Percentiles rank a stretch among this genome's conserved stretches.
phyloP scores from a whole-genome alignment of 768 basidiomycete genomes.

The Mycena polygramma region DNA sequence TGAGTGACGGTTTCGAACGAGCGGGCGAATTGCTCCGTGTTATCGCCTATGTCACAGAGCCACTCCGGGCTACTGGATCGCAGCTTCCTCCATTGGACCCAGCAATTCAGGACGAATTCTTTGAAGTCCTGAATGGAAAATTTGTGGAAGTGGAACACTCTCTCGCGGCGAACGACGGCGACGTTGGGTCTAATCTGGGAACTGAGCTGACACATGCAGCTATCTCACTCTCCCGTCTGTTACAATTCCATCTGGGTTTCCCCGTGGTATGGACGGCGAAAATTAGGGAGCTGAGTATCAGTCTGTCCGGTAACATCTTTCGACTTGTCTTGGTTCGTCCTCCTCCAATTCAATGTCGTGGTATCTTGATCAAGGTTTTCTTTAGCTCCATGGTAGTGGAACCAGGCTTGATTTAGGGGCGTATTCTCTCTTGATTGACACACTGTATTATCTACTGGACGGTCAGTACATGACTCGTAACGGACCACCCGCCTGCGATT shows the following conservation, averaged over 20 bases:
- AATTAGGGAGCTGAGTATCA: constrained; percentile 60
- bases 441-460: constrained; percentile 79
- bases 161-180: constrained; percentile 40
- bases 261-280: constrained; percentile 67
- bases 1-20: constrained; percentile 60
- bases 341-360: constrained; percentile 16
- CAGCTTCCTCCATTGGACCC: constrained; percentile 65
- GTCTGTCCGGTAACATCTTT: constrained; percentile 60
- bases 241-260: constrained; percentile 83
- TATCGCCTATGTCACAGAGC: constrained; percentile 76
- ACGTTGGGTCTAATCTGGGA: constrained; percentile 36
- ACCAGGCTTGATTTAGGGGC: constrained; percentile 65
- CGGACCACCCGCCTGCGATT: background rate
- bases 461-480: constrained; percentile 57
- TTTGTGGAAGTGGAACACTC: constrained; percentile 57
- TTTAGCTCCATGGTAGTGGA: constrained; percentile 69
- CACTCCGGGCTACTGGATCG: constrained; percentile 62
- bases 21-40: constrained; percentile 79
- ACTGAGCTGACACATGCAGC: constrained; percentile 55
- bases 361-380: constrained; percentile 22
- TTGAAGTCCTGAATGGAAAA: constrained; percentile 61
- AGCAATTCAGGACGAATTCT: constrained; percentile 69
- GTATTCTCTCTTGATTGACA: constrained; percentile 80
- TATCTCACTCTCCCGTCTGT: constrained; percentile 72
- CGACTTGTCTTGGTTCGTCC: constrained; percentile 65